Percentiles rank a stretch among this genome's conserved stretches.
Evolutionary conservation across 768 basidiomycete species (phyloP).

Genomic region (Roridomyces roridus): DNA sequence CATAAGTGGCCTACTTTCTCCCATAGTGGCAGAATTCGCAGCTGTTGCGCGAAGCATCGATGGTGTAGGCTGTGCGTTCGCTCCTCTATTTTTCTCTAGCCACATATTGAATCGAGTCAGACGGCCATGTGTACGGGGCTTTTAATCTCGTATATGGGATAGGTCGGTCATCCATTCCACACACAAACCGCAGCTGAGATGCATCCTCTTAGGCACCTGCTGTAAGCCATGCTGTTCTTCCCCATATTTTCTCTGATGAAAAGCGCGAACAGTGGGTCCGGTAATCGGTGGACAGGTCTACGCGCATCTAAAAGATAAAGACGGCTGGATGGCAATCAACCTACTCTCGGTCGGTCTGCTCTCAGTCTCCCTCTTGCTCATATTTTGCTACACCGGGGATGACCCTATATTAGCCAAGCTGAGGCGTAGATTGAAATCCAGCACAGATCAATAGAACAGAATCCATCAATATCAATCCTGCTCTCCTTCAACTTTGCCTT

Average conservation of each 20-base stretch:
- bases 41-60: constrained; percentile 58
- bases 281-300: constrained; percentile 53
- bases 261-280: constrained; percentile 57
- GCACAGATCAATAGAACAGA: neutral
- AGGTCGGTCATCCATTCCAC: constrained; percentile 30
- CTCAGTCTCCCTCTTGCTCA: constrained; percentile 41
- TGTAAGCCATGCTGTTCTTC: too few relatives aligned
- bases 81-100: neutral
- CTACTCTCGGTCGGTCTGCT: constrained; percentile 53
- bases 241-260: too few relatives aligned
- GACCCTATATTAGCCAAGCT: constrained; percentile 40
- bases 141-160: constrained; percentile 77
- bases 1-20: constrained; percentile 61
- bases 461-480: neutral
- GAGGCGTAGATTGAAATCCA: constrained; percentile 2
- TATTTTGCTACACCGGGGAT: constrained; percentile 55
- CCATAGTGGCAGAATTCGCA: constrained; percentile 72
- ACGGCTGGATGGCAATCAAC: constrained; percentile 69
- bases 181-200: neutral
- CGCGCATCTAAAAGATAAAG: constrained; percentile 46
- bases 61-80: constrained; percentile 69
- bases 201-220: constrained; percentile 43
- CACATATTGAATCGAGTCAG: constrained; percentile 46
- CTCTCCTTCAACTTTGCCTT: too few relatives aligned
- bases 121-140: constrained; percentile 76